Base-by-base conservation (phyloP, 495 filamentous ascomycete species). In the Tuber microsphaerosporum region DNA sequence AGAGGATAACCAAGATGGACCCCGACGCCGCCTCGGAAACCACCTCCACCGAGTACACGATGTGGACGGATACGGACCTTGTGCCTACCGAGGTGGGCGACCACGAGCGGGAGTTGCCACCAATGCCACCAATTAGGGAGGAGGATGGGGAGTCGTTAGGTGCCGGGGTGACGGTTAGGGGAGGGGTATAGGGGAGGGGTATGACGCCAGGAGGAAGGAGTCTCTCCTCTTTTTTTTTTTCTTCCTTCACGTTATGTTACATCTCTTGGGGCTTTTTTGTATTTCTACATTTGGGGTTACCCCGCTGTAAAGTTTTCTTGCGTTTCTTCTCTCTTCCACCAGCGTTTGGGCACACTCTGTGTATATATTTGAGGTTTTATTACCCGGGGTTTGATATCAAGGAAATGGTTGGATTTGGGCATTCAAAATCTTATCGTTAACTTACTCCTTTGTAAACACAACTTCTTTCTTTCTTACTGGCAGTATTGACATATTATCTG, bases 1-100 rank as follows among this genome's bases (percentile, higher is more conserved):
- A 79, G 48, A 79, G 45, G 61, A 70, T 65, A 69, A 78, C 45
- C 39, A 76, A 76, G 44, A 44, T 76, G 70, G 77, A 79, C 2
- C 42, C 72, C 12, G 77, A 79, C 20, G 19, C 75, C 31, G 61
- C 61, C 44, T 77, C 76, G 5, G 76, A 78, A 9, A 78, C 75
- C 16, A 45, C 75, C 31, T 79, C 77, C 45, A 77, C 75, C 17
- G 77, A 73, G 17, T 79, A 79, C 42, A 79, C 77, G 34, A 26
- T 79, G 46, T 79, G 77, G 77, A 79, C 77, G 16, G 77, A 79
- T 39, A 79, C 77, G 0, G 77, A 79, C 48, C 70, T 79, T 12
- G 74, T 70, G 34, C 45, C 75, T 34, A 79, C 77, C 22, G 77
- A 79, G 70, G 65, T 72, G 61, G 76, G 76, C 10, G 76, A 65